Base-by-base conservation (phyloP, 169 alveolate genomes). In the Cryptosporidium tyzzeri region DNA sequence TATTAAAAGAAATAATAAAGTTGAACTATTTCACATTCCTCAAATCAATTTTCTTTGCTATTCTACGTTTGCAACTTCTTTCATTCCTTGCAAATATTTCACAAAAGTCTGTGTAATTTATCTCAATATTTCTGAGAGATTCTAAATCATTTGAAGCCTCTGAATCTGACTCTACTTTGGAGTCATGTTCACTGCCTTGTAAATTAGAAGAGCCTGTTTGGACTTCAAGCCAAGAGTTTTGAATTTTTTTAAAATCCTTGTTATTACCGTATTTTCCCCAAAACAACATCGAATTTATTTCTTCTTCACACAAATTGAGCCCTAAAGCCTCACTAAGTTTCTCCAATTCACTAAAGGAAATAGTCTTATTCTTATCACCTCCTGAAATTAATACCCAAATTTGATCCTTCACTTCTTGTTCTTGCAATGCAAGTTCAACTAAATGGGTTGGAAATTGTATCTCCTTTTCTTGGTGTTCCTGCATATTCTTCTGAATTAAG, bases 211-310 rank as follows among this genome's bases (percentile, higher is more conserved):
- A 55, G 1, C 12, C 12, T 33, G 50, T 37, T 29, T 65, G 51
- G 16, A 31, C 31, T 26, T 65, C 50, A 65, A 65, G 71, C 71
- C 71, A 65, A n/a, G 6, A 7, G 29, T 65, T 35, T 14, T 65
- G 33, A 10, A 65, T 65, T 35, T 65, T 33, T 29, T 65, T 65
- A 33, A 65, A 65, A 31, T 37, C 61, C 23, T 59, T 21, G n/a
- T 31, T 59, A 31, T 41, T 14, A 14, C 41, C 61, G 33, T 74
- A 26, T 55, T 74, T 74, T 26, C 73, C 86, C 86, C 86, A 74
- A 51, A 55, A 31, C 21, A 74, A 29, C 44, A 58, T 37, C 18
- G 73, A 29, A 31, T 74, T 37, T 18, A 74, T 59, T 26, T 74
- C 86, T n/a, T 39, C 51, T 26, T 53, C 58, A 18, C 41, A 53